Conservation (phyloP, 2,329 filamentous ascomycete genomes). For the Penicillium sp. region DNA sequence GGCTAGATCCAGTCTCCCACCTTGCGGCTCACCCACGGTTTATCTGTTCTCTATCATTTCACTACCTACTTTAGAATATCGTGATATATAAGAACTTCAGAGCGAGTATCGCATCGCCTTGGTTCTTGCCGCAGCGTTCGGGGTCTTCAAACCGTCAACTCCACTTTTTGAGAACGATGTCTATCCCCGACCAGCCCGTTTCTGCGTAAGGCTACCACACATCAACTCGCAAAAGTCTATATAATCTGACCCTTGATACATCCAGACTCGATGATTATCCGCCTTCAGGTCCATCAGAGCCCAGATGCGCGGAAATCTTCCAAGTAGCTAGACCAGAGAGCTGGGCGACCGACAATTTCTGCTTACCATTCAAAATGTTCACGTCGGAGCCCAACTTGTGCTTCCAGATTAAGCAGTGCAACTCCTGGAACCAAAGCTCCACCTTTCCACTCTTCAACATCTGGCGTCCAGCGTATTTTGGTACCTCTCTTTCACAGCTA, state of each 20-base stretch:
- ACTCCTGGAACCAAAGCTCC: not conserved
- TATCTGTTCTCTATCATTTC: too few relatives aligned
- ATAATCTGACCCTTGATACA: not conserved
- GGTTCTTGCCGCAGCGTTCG: too few relatives aligned
- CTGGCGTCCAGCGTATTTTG: conserved; percentile 1
- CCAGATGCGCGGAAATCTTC: not conserved
- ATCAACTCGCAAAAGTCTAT: not conserved
- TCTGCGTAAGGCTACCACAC: too few relatives aligned
- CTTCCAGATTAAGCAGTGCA: not conserved
- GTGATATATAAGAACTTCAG: too few relatives aligned
- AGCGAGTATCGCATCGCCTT: too few relatives aligned
- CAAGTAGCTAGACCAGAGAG: not conserved
- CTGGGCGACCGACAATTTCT: not conserved
- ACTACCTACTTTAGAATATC: too few relatives aligned
- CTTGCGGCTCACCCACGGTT: too few relatives aligned
- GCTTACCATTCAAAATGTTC: not conserved
- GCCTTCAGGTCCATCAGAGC: not conserved
- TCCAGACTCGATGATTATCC: not conserved
- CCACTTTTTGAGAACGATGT: too few relatives aligned
- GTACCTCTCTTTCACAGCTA: not conserved
- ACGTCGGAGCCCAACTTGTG: not conserved
- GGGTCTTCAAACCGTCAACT: too few relatives aligned
- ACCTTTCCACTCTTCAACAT: not conserved
- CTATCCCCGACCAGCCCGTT: too few relatives aligned
- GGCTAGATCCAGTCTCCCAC: too few relatives aligned